Percentiles rank a stretch among this genome's conserved stretches.
Evolutionary conservation across 345 rosid species (phyloP).

Genomic region (Conringia planisiliqua): DNA sequence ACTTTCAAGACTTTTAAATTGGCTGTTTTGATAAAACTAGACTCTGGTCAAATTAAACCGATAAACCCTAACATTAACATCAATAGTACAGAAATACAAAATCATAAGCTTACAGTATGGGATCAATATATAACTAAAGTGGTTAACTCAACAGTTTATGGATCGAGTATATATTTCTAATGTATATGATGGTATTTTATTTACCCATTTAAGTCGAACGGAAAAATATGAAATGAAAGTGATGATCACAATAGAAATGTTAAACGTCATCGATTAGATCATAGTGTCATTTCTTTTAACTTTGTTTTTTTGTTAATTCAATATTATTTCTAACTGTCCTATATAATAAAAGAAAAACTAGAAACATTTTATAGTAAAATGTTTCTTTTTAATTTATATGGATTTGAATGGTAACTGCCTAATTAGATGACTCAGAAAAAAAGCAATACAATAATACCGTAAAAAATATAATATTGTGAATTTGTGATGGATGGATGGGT

Average conservation of each 20-base stretch:
- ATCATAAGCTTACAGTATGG: not conserved
- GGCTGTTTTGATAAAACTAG: not conserved
- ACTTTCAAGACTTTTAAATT: not conserved
- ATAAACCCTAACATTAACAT: not conserved
- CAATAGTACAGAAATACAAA: not conserved
- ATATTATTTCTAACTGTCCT: not conserved
- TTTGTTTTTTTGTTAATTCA: not conserved
- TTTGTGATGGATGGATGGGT: not conserved
- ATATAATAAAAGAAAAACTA: not conserved
- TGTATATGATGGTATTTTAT: not conserved
- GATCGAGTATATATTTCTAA: not conserved
- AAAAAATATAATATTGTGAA: not conserved
- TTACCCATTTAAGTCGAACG: not conserved
- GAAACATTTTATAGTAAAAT: not conserved
- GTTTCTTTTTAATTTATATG: not conserved
- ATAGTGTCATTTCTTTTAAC: not conserved
- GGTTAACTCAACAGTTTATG: not conserved
- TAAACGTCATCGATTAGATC: slow-evolving; percentile 17
- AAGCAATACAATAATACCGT: not conserved
- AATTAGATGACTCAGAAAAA: not conserved
- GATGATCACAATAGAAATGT: not conserved
- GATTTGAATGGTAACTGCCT: not conserved
- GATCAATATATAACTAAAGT: not conserved
- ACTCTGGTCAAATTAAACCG: not conserved
- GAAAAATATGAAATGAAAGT: not conserved